Base-by-base conservation (phyloP, 345 rosid species). In the Pseudoturritis turrita region DNA sequence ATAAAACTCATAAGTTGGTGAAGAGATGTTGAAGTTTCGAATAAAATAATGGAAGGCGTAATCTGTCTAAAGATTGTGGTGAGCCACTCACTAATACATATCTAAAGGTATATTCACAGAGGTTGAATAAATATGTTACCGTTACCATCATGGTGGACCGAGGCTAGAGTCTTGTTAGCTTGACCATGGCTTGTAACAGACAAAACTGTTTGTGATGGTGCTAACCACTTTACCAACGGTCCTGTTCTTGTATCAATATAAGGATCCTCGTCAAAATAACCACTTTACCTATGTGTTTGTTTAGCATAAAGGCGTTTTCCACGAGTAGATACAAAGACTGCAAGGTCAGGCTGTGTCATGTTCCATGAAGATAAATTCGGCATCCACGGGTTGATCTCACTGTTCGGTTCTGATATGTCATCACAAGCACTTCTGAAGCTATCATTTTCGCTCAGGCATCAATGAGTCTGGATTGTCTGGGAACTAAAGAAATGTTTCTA, bases 11-110 rank as follows among this genome's bases (percentile, higher is more conserved):
- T 33, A 35, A 62, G 65, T 73, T 65, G 77, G 52, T 52, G 58
- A 11, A 31, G 2, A 65, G 55, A 68, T 31, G 46, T 60, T 68
- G 56, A 45, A 73, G 63, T 19, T 65, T 65, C 0, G 19, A 62
- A 69, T 76, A 69, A 10, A 69, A 54, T 69, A 76, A 45, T 43
- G 51, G 60, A 62, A 69, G 45, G 21, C 10, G 15, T 77, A 64
- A 77, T 64, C 72, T 26, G 57, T 54, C 70, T 36, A 51, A 51
- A 77, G 80, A 77, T 74, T 67, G 65, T 77, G 77, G 77, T 58
- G 18, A 50, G 44, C 63, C 77, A 71, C 78, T 74, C 68, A 67
- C 13, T 50, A 60, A 58, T 6, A n/a, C 26, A 1, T 31, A 63
- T 26, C 10, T 23, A 5, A 37, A 43, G 0, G 31, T 54, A 35